Base-by-base conservation (phyloP, 2,329 filamentous ascomycete genomes). In the Thermoascus crustaceus region DNA sequence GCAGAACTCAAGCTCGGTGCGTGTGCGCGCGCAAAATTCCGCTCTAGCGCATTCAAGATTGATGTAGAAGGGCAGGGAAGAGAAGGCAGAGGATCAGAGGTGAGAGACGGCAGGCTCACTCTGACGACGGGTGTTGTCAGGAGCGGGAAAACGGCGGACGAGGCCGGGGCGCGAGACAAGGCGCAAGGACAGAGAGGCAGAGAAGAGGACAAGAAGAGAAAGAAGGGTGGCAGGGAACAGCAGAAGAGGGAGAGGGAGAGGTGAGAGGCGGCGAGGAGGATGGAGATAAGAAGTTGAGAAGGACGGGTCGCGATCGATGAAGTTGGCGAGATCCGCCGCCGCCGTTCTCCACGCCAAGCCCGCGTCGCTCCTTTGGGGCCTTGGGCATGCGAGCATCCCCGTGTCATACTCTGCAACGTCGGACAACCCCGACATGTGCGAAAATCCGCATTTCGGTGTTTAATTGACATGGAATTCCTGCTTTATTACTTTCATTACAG, bases 331-430 rank as follows among this genome's bases (percentile, higher is more conserved):
- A 29, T 29, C n/a, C 26, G 26, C 26, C 26, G 26, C 26, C 18
- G 32, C 31, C 26, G 29, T 21, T 22, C 31, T 33, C 34, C 22
- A 25, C 35, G 47, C 47, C 47, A 50, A 50, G 47, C 43, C 46
- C 34, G 26, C 17, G 19, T 37, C 46, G 29, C 46, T 43, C 34
- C 11, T 44, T 47, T 38, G 18, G 45, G 45, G 26, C 16, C 16
- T 13, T 13, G 8, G 26, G 16, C 26, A 10, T 29, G 7, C n/a
- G 14, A 16, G 14, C 14, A 13, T 7, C 14, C 26, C 16, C 26
- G 26, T 29, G 26, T 17, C 5, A 9, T n/a, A n/a, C n/a, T n/a
- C n/a, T n/a, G n/a, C n/a, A n/a, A n/a, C n/a, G n/a, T n/a, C n/a
- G n/a, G n/a, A n/a, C n/a, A n/a, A n/a, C n/a, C n/a, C n/a, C n/a